phyloP scores from a whole-genome alignment of 768 basidiomycete genomes.

The Lactarius evosmus region DNA sequence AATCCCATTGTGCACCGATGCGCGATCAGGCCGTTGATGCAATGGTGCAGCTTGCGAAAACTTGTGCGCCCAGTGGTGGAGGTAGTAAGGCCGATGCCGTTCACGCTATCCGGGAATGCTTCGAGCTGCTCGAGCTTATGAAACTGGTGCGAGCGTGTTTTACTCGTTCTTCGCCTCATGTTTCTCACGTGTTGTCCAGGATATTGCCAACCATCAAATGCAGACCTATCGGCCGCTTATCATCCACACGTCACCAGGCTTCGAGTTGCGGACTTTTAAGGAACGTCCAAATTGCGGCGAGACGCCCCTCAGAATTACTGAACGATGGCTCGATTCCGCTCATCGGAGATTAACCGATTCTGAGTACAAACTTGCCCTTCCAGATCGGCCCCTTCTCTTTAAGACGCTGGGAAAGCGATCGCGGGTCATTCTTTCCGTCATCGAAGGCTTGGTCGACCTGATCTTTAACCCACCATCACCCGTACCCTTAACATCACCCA shows the following conservation, averaged over 20 bases:
- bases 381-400: constrained; percentile 43
- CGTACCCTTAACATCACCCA: constrained; percentile 37
- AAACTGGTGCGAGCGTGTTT: constrained; percentile 65
- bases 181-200: constrained; percentile 47
- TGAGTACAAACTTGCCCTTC: constrained; percentile 32
- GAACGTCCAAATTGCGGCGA: constrained; percentile 42
- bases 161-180: constrained; percentile 21
- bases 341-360: constrained; percentile 21
- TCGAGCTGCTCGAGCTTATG: constrained; percentile 93
- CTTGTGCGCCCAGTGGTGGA: constrained; percentile 51
- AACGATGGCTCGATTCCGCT: constrained; percentile 27
- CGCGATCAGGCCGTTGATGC: constrained; percentile 78
- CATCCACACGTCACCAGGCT: constrained; percentile 71
- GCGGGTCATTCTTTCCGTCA: constrained; percentile 31
- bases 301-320: constrained; percentile 26
- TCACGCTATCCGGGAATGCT: constrained; percentile 72
- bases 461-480: constrained; percentile 54
- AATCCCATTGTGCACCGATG: constrained; percentile 93
- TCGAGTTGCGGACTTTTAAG: constrained; percentile 77
- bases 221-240: constrained; percentile 91
- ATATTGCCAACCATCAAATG: constrained; percentile 95
- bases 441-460: constrained; percentile 62
- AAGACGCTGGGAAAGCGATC: constrained; percentile 26
- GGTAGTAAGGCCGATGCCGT: constrained; percentile 64
- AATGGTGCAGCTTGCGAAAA: constrained; percentile 71